Percentiles rank a stretch among this genome's conserved stretches.
These are phyloP conservation scores for Solanum hybrid DNA, from an alignment of 305 asterid species.

Conservation along the genomic window DNA sequence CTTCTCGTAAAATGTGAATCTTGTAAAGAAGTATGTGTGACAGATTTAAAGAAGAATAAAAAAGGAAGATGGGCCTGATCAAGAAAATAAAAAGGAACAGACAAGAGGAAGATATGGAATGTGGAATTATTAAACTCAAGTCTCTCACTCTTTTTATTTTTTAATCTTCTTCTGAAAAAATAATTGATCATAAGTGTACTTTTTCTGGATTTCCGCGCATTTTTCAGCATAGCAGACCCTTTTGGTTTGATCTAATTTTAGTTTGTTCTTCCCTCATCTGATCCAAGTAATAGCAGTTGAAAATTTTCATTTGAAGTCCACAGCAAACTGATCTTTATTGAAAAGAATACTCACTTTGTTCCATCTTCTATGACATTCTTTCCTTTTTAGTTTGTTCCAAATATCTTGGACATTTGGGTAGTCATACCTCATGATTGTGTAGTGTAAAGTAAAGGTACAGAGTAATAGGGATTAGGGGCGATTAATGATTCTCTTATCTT, in stretches of 20 bases:
- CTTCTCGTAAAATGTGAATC: background rate
- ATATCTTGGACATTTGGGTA: background rate
- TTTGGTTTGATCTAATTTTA: background rate
- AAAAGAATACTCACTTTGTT: background rate
- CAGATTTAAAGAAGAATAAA: background rate
- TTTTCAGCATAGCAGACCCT: background rate
- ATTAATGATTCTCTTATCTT: background rate
- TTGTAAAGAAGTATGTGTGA: background rate
- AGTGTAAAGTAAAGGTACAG: background rate
- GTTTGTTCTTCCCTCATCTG: background rate
- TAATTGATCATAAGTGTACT: background rate
- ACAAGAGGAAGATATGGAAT: background rate
- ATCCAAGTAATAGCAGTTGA: background rate
- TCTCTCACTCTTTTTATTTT: background rate
- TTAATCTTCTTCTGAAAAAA: background rate
- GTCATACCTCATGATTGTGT: background rate
- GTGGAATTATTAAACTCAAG: background rate
- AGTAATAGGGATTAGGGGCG: background rate
- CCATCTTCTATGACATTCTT: background rate
- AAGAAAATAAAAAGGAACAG: background rate
- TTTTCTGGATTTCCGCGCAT: background rate
- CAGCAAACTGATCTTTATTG: background rate
- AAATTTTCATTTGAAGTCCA: background rate
- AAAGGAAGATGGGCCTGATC: background rate
- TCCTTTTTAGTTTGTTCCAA: background rate